phyloP scores from a whole-genome alignment of 2,329 filamentous ascomycete genomes.

The Rhynchosporium agropyri region DNA sequence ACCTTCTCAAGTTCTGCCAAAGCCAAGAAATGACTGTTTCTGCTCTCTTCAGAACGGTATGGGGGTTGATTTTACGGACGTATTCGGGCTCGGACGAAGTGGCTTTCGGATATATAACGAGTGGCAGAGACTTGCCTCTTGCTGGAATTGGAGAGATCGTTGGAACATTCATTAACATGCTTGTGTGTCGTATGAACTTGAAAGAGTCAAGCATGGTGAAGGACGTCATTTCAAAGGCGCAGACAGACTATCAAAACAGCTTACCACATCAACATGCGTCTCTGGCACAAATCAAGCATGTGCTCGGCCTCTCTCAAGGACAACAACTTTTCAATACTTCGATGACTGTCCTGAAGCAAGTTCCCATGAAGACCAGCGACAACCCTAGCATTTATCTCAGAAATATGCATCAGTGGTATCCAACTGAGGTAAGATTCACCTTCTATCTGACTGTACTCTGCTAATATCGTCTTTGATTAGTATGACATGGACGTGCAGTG shows the following conservation, averaged over 20 bases:
- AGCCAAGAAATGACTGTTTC: conserved; percentile 43
- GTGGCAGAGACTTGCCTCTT: conserved; percentile 50
- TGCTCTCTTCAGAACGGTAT: conserved; percentile 44
- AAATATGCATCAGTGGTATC: conserved; percentile 21
- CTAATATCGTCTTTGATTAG: not conserved
- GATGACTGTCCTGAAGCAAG: conserved; percentile 28
- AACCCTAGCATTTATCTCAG: conserved; percentile 19
- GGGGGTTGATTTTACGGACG: conserved; percentile 48
- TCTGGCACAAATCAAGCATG: conserved; percentile 46
- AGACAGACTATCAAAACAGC: conserved; percentile 42
- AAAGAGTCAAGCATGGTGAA: conserved; percentile 35
- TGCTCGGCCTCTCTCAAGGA: conserved; percentile 22
- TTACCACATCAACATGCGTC: conserved; percentile 47
- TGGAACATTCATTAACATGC: conserved; percentile 50
- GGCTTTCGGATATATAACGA: conserved; percentile 47
- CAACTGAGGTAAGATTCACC: conserved; percentile 20
- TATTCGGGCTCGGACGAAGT: conserved; percentile 42
- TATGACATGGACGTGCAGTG: conserved; percentile 10
- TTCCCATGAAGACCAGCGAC: conserved; percentile 6
- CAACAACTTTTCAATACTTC: conserved; percentile 35
- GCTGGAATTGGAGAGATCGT: conserved; percentile 50
- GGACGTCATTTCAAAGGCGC: conserved; percentile 35
- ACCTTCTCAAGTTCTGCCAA: conserved; percentile 44
- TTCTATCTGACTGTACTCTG: not conserved
- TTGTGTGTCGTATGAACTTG: conserved; percentile 38